phyloP scores from a whole-genome alignment of 179 eudicot species.

The Camellia oleifera region DNA sequence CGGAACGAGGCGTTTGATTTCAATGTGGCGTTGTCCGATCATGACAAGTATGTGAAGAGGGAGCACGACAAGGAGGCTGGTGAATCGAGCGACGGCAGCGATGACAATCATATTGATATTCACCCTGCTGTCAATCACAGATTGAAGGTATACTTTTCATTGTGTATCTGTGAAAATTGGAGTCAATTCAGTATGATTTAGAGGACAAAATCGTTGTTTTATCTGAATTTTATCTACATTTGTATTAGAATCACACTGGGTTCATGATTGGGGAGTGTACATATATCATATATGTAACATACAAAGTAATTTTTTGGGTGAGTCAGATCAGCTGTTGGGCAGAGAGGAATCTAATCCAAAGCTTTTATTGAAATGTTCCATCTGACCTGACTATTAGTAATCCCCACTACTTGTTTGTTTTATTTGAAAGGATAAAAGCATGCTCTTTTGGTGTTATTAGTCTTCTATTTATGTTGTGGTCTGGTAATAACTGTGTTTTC shows the following conservation, averaged over 20 bases:
- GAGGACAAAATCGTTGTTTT: background rate
- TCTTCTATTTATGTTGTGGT: background rate
- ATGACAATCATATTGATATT: constrained; percentile 62
- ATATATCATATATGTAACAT: background rate
- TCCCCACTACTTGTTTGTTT: background rate
- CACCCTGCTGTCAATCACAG: constrained; percentile 97
- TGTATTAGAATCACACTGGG: background rate
- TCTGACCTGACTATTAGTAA: background rate
- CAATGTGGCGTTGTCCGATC: constrained; percentile 93
- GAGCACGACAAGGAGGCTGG: constrained; percentile 57
- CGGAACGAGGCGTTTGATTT: constrained; percentile 98
- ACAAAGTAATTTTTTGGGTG: background rate
- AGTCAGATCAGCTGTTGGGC: background rate
- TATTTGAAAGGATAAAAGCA: background rate
- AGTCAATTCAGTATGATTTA: background rate
- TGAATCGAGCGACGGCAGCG: constrained; percentile 19
- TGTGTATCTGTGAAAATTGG: background rate
- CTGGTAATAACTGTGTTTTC: background rate
- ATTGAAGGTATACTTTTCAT: constrained; percentile 48
- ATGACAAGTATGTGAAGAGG: constrained; percentile 83
- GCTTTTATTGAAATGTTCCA: background rate
- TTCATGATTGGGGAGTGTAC: background rate
- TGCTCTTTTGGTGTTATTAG: background rate
- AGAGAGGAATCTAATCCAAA: background rate
- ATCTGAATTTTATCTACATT: background rate